Conservation (phyloP, 768 basidiomycete species). For the Kwoniella sp. region DNA sequence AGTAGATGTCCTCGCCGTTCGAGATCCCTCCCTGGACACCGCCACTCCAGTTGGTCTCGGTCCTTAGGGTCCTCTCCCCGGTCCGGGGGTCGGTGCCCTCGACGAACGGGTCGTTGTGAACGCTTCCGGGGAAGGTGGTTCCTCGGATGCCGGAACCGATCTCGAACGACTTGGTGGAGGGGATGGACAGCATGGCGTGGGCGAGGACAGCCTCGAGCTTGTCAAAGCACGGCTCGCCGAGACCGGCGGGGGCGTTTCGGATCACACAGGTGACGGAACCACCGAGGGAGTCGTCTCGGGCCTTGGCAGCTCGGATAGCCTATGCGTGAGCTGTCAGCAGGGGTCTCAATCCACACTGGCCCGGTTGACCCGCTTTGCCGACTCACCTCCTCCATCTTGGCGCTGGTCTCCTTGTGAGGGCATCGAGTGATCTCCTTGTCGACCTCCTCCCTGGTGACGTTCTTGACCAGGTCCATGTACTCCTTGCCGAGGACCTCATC, state of each 20-base stretch:
- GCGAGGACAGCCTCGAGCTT: slow-evolving; percentile 93
- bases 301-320: slow-evolving; percentile 92
- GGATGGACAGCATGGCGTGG: slow-evolving; percentile 98
- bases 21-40: slow-evolving; percentile 97
- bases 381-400: slow-evolving; percentile 79
- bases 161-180: slow-evolving; percentile 97
- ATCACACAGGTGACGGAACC: slow-evolving; percentile 98
- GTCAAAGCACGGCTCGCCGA: slow-evolving; percentile 97
- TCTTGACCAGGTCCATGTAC: slow-evolving; percentile 71
- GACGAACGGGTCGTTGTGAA: slow-evolving; percentile 88
- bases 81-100: slow-evolving; percentile 55
- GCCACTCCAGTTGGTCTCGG: slow-evolving; percentile 90
- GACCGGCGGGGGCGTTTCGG: slow-evolving; percentile 78
- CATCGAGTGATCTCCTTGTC: slow-evolving; percentile 84
- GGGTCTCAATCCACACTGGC: not conserved
- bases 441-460: slow-evolving; percentile 77
- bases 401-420: slow-evolving; percentile 81
- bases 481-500: slow-evolving; percentile 73
- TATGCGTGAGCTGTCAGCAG: slow-evolving; percentile 44
- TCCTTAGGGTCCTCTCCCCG: slow-evolving; percentile 59
- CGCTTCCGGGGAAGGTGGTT: slow-evolving; percentile 84
- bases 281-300: slow-evolving; percentile 86
- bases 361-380: not conserved
- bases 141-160: slow-evolving; percentile 95
- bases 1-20: slow-evolving; percentile 96